phyloP scores from a whole-genome alignment of 306 rosid species.

The Pterocarpus macrocarpus region DNA sequence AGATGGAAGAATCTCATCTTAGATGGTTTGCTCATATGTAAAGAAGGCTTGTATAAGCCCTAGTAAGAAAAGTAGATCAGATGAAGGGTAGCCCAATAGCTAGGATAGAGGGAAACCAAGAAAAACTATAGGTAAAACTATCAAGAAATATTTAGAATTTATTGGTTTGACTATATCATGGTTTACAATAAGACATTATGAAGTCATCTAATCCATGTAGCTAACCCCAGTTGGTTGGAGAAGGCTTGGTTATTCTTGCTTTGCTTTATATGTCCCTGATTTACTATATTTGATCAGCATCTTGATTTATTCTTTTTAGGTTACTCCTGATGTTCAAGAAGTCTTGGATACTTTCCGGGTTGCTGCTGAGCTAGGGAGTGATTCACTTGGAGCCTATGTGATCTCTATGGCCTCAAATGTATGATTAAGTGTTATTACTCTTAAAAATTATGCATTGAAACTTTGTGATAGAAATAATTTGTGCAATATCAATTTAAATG shows the following conservation, averaged over 20 bases:
- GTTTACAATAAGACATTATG: no score
- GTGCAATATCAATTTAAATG: slow-evolving; percentile 6
- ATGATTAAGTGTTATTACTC: slow-evolving; percentile 42
- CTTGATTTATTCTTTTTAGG: slow-evolving; percentile 58
- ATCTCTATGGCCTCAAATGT: slow-evolving; percentile 96
- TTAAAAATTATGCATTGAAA: neutral
- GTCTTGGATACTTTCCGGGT: slow-evolving; percentile 76
- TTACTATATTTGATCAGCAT: slow-evolving; percentile 19
- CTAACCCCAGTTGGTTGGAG: neutral
- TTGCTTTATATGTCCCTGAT: neutral
- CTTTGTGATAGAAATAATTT: slow-evolving; percentile 16
- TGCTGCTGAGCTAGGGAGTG: slow-evolving; percentile 81
- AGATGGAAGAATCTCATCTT: no score
- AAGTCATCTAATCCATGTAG: no score
- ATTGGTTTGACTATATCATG: no score
- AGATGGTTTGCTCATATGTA: no score
- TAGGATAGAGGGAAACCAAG: no score
- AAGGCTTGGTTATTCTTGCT: neutral
- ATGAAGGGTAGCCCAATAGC: no score
- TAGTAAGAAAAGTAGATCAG: no score
- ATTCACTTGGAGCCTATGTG: slow-evolving; percentile 92
- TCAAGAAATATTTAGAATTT: no score
- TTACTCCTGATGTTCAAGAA: slow-evolving; percentile 72
- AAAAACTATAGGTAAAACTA: no score
- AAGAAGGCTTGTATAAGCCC: no score